These are phyloP conservation scores for Fraxinus paxiana DNA, from an alignment of 305 asterid genomes.

Conservation along the genomic window DNA sequence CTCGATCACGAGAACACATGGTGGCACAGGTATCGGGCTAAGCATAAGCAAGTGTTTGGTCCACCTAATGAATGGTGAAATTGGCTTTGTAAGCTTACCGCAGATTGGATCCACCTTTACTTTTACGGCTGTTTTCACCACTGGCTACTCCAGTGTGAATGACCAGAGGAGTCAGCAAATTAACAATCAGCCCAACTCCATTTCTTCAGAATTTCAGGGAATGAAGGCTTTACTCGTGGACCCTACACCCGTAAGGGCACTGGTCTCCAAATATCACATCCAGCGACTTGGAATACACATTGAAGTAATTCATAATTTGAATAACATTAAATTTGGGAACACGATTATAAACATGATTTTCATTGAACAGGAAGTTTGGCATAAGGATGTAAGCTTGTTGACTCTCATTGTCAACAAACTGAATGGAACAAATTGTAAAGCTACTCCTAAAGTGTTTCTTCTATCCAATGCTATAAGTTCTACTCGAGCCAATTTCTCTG, in stretches of 20 bases:
- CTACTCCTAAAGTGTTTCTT: slow-evolving; percentile 46
- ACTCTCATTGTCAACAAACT: slow-evolving; percentile 29
- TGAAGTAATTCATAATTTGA: slow-evolving; percentile 45
- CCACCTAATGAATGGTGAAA: slow-evolving; percentile 95
- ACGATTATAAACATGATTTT: slow-evolving; percentile 44
- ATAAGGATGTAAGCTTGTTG: slow-evolving; percentile 35
- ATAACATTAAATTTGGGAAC: slow-evolving; percentile 22
- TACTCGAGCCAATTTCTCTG: slow-evolving; percentile 26
- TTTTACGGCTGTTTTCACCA: slow-evolving; percentile 73
- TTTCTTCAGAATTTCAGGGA: slow-evolving; percentile 61
- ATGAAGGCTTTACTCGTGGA: slow-evolving; percentile 77
- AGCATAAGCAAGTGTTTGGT: slow-evolving; percentile 98
- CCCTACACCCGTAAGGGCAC: slow-evolving; percentile 63
- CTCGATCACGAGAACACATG: slow-evolving; percentile 85
- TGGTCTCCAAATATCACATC: slow-evolving; percentile 76
- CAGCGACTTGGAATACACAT: slow-evolving; percentile 70
- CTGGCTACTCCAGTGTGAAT: slow-evolving; percentile 28
- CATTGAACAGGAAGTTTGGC: slow-evolving; percentile 81
- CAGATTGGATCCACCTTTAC: slow-evolving; percentile 80
- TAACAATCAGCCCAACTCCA: slow-evolving; percentile 28
- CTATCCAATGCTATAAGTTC: slow-evolving; percentile 56
- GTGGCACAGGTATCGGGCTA: slow-evolving; percentile 95
- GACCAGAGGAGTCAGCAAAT: slow-evolving; percentile 37
- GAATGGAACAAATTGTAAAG: slow-evolving; percentile 22
- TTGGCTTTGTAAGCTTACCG: slow-evolving; percentile 75